Evolutionary conservation across 495 filamentous ascomycete species (phyloP), one percentile per base, ranked within the genome.

Genomic region (Rhizodiscina lignyota): DNA sequence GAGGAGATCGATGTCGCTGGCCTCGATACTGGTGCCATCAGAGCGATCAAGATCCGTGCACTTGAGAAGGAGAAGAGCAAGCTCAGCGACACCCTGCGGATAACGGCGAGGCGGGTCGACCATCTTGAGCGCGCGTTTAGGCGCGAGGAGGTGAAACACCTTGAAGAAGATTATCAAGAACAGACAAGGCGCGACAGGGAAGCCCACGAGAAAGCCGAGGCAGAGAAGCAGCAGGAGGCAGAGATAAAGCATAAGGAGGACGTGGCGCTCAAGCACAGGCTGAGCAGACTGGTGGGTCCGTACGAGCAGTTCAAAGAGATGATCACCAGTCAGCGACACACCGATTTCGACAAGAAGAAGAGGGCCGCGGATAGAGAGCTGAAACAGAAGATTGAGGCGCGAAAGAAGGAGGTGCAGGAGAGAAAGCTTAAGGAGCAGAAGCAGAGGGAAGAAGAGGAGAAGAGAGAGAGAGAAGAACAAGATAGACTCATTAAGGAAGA

Each of bases 1-100:
- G 74, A 68, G 39, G 66, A 72, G 39, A 70, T 92, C 30, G 82
- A 92, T 47, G 57, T 84, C 29, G 75, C 83, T 41, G 85, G 85
- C 37, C 70, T 94, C 28, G 89, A 96, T 55, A 79, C 72, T 52
- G 79, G 80, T 54, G 79, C 77, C 44, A 76, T 97, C 43, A 83
- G 89, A 54, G 76, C 80, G 37, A 79, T 97, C 61, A 94, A 94
- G 64, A 72, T 97, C 28, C 79, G 82, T 28, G 85, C 93, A 53
- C 72, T 97, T 12, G 89, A 96, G 60, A 84, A 87, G 40, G 91
- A 97, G 64, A 97, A 96, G 74, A 91, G 87, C 50, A 85, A 72
- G 48, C 73, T 94, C 44, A 73, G 76, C 30, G 86, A 94, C 56
- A 84, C 80, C 49, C 67, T 96, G 30, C 77, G 85, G 41, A 70